These are phyloP conservation scores for Brettanomyces anomalus DNA, from an alignment of 805 yeast species.

Conservation along the genomic window DNA sequence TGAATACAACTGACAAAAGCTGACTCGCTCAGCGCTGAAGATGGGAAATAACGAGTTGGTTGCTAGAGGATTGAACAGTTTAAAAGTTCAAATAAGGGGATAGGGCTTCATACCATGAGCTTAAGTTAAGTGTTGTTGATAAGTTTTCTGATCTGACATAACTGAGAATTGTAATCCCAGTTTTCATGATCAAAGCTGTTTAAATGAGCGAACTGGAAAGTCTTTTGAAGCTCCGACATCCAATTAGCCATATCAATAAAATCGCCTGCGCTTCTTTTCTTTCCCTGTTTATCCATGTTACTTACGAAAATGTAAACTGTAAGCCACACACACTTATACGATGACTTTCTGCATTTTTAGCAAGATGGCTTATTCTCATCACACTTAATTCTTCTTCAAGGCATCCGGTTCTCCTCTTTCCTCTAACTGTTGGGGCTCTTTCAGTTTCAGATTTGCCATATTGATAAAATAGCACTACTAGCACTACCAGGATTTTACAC, in stretches of 20 bases:
- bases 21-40: background rate
- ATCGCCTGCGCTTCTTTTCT: no score
- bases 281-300: no score
- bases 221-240: no score
- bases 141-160: no score
- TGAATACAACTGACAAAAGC: conserved; percentile 15
- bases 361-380: conserved; percentile 16
- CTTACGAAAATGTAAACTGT: no score
- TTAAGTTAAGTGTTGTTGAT: background rate
- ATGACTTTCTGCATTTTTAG: conserved; percentile 6
- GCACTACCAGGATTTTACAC: no score
- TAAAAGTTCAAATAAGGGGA: background rate
- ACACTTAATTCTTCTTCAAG: conserved; percentile 15
- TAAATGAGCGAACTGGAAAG: no score
- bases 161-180: no score
- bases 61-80: background rate
- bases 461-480: no score
- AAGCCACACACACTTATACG: background rate
- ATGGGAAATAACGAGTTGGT: background rate
- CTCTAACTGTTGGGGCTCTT: background rate
- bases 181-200: no score
- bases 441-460: no score
- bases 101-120: background rate
- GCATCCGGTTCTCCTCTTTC: conserved; percentile 6
- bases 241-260: no score